Percentiles rank a stretch among this genome's conserved stretches.
These are phyloP conservation scores for Stereocaulon alpinum DNA, from an alignment of 495 filamentous ascomycete genomes.

Conservation along the genomic window DNA sequence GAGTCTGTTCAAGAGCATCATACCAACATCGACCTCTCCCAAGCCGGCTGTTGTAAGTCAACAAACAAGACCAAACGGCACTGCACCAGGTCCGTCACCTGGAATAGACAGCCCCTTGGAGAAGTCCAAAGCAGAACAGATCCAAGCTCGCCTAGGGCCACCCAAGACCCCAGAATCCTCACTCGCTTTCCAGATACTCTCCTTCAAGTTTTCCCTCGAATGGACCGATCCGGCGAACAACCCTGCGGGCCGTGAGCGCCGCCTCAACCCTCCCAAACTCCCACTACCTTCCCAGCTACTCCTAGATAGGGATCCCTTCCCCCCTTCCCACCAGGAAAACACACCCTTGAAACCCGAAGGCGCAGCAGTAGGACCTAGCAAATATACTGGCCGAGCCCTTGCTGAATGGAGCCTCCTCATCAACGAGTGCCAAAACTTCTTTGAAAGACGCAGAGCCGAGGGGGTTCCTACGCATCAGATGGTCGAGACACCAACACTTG, in stretches of 20 bases:
- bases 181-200: constrained; percentile 48
- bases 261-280: constrained; percentile 62
- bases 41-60: neutral
- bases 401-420: constrained; percentile 86
- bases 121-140: constrained; percentile 4
- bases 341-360: constrained; percentile 26
- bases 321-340: neutral
- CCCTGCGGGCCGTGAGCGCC: constrained; percentile 42
- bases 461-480: constrained; percentile 63
- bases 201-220: constrained; percentile 73
- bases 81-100: neutral
- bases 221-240: constrained; percentile 52
- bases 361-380: constrained; percentile 34
- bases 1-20: constrained; percentile 59
- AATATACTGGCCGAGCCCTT: constrained; percentile 77
- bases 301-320: constrained; percentile 21
- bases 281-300: constrained; percentile 58
- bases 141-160: neutral
- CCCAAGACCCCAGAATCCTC: neutral
- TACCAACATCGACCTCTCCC: constrained; percentile 28
- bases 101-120: neutral
- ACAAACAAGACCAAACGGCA: neutral
- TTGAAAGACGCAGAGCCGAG: constrained; percentile 74
- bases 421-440: constrained; percentile 83
- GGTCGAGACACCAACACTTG: constrained; percentile 80